Percentiles rank a stretch among this genome's conserved stretches.
Conservation (phyloP, 441 rosid species). For the Bocquillonia castaneifolia region DNA sequence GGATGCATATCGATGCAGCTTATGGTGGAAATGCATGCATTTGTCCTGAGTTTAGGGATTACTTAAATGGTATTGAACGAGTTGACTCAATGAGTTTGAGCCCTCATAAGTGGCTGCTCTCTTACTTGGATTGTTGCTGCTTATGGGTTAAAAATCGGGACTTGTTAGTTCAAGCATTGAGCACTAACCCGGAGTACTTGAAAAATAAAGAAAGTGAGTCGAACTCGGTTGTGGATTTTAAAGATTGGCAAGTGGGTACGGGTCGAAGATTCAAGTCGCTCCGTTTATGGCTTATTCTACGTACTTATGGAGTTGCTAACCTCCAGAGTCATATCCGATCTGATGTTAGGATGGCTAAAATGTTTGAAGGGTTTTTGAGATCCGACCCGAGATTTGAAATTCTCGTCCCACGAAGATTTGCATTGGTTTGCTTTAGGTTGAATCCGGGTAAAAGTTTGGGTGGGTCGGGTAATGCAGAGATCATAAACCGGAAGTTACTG, state of each 20-base stretch:
- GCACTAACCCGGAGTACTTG: conserved; percentile 39
- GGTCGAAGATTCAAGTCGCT: conserved; percentile 43
- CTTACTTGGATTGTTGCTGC: conserved; percentile 40
- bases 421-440: conserved; percentile 36
- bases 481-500: conserved; percentile 33
- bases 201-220: conserved; percentile 36
- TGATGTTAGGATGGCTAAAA: conserved; percentile 28
- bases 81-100: conserved; percentile 41
- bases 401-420: conserved; percentile 31
- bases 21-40: conserved; percentile 44
- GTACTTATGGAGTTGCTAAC: conserved; percentile 28
- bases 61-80: conserved; percentile 37
- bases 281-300: conserved; percentile 36
- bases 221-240: conserved; percentile 35
- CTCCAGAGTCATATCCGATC: conserved; percentile 37
- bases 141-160: conserved; percentile 36
- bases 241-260: conserved; percentile 46
- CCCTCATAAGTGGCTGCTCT: conserved; percentile 47
- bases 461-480: conserved; percentile 18
- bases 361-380: conserved; percentile 33
- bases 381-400: conserved; percentile 37
- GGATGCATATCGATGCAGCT: conserved; percentile 51
- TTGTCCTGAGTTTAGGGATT: conserved; percentile 45
- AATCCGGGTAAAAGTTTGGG: neutral
- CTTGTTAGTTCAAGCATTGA: conserved; percentile 25